phyloP scores from a whole-genome alignment of 805 yeast species.

The Tetrapisispora pingtungensis region DNA sequence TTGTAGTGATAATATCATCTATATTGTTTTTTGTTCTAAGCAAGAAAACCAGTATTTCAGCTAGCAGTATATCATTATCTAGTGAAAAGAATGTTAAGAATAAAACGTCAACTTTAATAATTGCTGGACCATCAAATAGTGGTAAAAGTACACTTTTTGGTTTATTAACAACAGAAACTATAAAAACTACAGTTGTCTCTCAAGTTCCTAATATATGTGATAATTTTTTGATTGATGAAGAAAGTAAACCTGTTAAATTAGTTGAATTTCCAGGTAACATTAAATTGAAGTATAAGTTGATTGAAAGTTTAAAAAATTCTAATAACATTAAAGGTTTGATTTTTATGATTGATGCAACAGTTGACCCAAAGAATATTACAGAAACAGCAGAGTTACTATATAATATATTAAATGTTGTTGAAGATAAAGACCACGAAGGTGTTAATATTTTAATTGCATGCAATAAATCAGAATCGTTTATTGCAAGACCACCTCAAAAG shows the following conservation, averaged over 20 bases:
- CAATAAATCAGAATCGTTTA: slow-evolving; percentile 79
- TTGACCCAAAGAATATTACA: slow-evolving; percentile 38
- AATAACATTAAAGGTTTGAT: slow-evolving; percentile 53
- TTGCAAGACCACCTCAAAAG: slow-evolving; percentile 60
- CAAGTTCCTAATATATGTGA: slow-evolving; percentile 38
- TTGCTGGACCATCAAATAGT: slow-evolving; percentile 52
- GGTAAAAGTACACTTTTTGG: slow-evolving; percentile 48
- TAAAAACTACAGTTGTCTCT: slow-evolving; percentile 39
- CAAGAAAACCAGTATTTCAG: background rate
- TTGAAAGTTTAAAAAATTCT: slow-evolving; percentile 38
- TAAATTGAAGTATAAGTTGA: slow-evolving; percentile 52
- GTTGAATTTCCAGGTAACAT: slow-evolving; percentile 86
- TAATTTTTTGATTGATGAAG: slow-evolving; percentile 5
- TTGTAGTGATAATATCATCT: background rate
- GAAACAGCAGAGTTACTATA: slow-evolving; percentile 50
- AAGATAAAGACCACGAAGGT: slow-evolving; percentile 42
- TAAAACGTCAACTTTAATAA: slow-evolving; percentile 42
- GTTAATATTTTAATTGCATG: slow-evolving; percentile 69
- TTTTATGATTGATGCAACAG: slow-evolving; percentile 69
- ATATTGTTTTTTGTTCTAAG: background rate
- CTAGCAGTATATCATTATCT: background rate
- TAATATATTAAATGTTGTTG: slow-evolving; percentile 52
- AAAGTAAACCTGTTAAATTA: slow-evolving; percentile 37
- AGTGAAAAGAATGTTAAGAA: background rate
- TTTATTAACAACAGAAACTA: slow-evolving; percentile 21